Conservation (phyloP, 805 yeast genomes). For the Lipomyces japonicus region DNA sequence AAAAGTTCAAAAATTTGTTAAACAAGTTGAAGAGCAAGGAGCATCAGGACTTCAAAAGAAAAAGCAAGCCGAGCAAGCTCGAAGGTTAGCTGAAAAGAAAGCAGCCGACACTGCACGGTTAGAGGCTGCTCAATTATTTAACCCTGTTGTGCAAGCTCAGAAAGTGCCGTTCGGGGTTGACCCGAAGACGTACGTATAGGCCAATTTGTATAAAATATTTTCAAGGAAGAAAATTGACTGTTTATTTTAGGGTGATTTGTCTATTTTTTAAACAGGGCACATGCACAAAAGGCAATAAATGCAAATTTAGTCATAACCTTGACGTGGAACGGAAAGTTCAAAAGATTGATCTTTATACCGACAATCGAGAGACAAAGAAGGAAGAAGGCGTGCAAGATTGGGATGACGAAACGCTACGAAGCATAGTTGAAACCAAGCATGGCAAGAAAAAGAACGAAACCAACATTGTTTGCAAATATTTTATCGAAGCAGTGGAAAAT, state of each 20-base stretch:
- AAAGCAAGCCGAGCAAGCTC: constrained; percentile 69
- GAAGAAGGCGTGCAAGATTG: constrained; percentile 90
- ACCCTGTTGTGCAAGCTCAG: constrained; percentile 62
- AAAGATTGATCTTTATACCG: constrained; percentile 90
- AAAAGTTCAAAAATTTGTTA: constrained; percentile 72
- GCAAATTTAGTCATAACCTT: constrained; percentile 92
- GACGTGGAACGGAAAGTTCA: constrained; percentile 79
- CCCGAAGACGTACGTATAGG: constrained; percentile 61
- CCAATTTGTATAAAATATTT: neutral
- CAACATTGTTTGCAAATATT: constrained; percentile 87
- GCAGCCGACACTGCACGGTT: constrained; percentile 86
- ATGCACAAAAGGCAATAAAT: constrained; percentile 63
- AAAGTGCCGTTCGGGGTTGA: constrained; percentile 96
- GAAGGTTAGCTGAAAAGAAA: constrained; percentile 72
- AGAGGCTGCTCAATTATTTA: constrained; percentile 78
- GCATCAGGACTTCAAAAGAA: constrained; percentile 54
- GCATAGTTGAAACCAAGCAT: constrained; percentile 83
- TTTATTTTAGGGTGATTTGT: constrained; percentile 56
- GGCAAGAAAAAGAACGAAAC: constrained; percentile 94
- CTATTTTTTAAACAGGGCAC: constrained; percentile 80
- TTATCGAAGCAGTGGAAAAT: constrained; percentile 95
- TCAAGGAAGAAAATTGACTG: neutral
- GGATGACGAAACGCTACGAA: constrained; percentile 93
- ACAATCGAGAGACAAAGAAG: constrained; percentile 55
- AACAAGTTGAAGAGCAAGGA: constrained; percentile 63